Conservation (phyloP, 1,139 yeast species). For the Dujonia santamariae region DNA sequence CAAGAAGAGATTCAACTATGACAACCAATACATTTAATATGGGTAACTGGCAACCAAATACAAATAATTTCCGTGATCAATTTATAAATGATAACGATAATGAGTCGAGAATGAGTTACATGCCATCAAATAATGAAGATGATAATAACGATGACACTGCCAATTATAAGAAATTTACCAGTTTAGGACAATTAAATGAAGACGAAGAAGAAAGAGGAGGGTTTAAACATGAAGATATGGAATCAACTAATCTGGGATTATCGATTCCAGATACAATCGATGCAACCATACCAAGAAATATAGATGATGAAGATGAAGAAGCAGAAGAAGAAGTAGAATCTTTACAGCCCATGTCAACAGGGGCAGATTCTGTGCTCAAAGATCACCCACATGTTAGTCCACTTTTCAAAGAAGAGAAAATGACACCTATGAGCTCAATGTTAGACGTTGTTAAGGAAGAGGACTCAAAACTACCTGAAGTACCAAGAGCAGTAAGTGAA, state of each 20-base stretch:
- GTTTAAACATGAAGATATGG: not conserved
- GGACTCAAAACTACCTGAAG: not conserved
- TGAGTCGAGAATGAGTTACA: constrained; percentile 36
- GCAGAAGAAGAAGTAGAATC: not conserved
- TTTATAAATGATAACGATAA: constrained; percentile 47
- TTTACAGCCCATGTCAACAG: constrained; percentile 5
- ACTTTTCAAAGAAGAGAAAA: constrained; percentile 30
- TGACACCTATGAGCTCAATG: constrained; percentile 25
- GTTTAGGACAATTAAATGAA: constrained; percentile 4
- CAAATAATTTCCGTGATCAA: constrained; percentile 47
- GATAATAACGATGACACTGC: constrained; percentile 17
- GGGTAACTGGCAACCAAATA: constrained; percentile 55
- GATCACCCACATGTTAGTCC: constrained; percentile 22
- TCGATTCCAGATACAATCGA: constrained; percentile 47
- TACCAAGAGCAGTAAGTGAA: constrained; percentile 2
- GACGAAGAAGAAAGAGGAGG: constrained; percentile 1
- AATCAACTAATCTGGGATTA: constrained; percentile 11
- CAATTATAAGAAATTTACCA: constrained; percentile 32
- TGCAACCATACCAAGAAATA: constrained; percentile 28
- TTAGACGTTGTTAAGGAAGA: constrained; percentile 5
- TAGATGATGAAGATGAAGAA: constrained; percentile 1
- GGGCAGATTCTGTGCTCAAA: constrained; percentile 29
- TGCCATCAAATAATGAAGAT: constrained; percentile 18
- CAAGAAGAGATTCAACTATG: constrained; percentile 36
- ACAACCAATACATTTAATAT: constrained; percentile 41